phyloP scores from a whole-genome alignment of 2,329 filamentous ascomycete genomes.

The Trichothecium sympodiale region DNA sequence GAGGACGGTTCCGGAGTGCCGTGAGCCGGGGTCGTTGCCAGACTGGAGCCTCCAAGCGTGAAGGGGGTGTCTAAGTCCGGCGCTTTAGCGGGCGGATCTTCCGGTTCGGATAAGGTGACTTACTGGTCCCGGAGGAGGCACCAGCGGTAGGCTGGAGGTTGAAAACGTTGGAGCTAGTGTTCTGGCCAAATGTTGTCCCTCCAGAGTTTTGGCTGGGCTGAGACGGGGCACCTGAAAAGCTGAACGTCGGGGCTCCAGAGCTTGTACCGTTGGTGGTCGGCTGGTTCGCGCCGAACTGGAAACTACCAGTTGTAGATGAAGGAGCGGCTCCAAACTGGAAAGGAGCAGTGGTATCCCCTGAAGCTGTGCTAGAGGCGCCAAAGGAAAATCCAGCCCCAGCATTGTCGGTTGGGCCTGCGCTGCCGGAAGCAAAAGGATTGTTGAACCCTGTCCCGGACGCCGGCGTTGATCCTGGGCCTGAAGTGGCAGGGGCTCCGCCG shows the following conservation, averaged over 20 bases:
- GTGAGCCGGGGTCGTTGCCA: slow-evolving; percentile 47
- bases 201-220: slow-evolving; percentile 11
- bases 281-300: slow-evolving; percentile 24
- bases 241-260: slow-evolving; percentile 3
- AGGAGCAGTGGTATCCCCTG: slow-evolving; percentile 4
- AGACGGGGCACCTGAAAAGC: slow-evolving; percentile 10
- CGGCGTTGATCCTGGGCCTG: slow-evolving; percentile 5
- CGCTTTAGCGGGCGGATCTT: slow-evolving; percentile 35
- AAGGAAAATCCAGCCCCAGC: slow-evolving; percentile 2
- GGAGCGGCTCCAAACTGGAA: slow-evolving; percentile 27
- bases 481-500: slow-evolving; percentile 3
- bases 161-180: slow-evolving; percentile 19
- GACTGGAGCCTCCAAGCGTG: slow-evolving; percentile 46
- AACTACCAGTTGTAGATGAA: slow-evolving; percentile 17
- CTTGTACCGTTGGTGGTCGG: slow-evolving; percentile 1
- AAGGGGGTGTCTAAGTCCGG: slow-evolving; percentile 41
- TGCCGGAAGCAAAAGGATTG: slow-evolving; percentile 27
- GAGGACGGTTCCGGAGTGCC: slow-evolving; percentile 47
- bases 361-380: background rate
- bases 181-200: too few relatives aligned
- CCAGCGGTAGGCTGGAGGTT: slow-evolving; percentile 29
- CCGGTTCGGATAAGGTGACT: slow-evolving; percentile 28
- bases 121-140: slow-evolving; percentile 34
- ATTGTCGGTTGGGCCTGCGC: slow-evolving; percentile 4
- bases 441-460: slow-evolving; percentile 19